Percentiles rank a stretch among this genome's conserved stretches.
Evolutionary conservation across 2,329 filamentous ascomycete genomes (phyloP).

Genomic region (Fusarium torulosum): DNA sequence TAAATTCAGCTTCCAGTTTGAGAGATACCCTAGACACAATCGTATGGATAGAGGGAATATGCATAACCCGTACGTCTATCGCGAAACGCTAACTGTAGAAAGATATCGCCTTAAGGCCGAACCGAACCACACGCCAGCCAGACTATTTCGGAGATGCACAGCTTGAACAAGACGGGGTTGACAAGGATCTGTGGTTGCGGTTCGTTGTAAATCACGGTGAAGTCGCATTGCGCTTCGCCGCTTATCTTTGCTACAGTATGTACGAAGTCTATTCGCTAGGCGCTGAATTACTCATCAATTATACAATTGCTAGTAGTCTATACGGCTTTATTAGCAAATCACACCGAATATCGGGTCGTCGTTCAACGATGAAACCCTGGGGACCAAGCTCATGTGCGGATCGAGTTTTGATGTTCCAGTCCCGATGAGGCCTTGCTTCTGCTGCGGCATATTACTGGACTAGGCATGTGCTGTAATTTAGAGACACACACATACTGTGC

Average conservation of each 20-base stretch:
- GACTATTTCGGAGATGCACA: constrained; percentile 14
- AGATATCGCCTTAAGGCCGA: constrained; percentile 27
- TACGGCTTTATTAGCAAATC: constrained; percentile 33
- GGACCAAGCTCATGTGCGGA: constrained; percentile 19
- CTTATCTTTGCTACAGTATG: neutral
- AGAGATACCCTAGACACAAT: constrained; percentile 23
- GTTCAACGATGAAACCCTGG: constrained; percentile 20
- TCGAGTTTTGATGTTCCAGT: constrained; percentile 20
- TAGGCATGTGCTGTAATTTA: too few relatives aligned
- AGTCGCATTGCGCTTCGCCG: constrained; percentile 6
- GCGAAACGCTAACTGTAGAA: constrained; percentile 5
- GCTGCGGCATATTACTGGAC: constrained; percentile 24
- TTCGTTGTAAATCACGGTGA: constrained; percentile 10
- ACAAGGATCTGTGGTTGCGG: constrained; percentile 14
- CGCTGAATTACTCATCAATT: neutral
- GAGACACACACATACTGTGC: constrained; percentile 15
- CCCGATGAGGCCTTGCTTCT: constrained; percentile 22
- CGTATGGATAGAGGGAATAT: constrained; percentile 19
- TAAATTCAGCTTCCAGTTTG: constrained; percentile 15
- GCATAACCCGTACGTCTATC: constrained; percentile 24
- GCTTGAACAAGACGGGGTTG: neutral
- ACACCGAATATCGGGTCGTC: constrained; percentile 12
- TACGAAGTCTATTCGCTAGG: neutral
- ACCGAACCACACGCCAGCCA: neutral
- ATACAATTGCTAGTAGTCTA: neutral